These are phyloP conservation scores for Cynara cardunculus DNA, from an alignment of 129 eudicot genomes.

Conservation along the genomic window DNA sequence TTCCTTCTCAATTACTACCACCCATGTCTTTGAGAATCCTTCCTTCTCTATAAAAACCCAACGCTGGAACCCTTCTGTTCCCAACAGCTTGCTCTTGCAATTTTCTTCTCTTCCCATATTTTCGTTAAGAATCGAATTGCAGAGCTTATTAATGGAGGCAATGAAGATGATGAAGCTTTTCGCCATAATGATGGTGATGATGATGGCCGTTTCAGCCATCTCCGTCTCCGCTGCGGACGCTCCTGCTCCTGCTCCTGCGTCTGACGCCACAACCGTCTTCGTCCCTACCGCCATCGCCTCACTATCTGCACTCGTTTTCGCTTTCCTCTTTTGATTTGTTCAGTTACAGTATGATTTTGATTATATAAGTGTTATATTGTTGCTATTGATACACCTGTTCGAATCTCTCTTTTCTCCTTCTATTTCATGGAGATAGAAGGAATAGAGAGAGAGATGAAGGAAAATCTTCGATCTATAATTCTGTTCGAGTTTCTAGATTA, in stretches of 20 bases:
- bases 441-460: background rate
- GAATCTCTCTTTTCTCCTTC: background rate
- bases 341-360: background rate
- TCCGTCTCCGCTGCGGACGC: conserved; percentile 33
- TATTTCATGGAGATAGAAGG: background rate
- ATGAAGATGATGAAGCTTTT: conserved; percentile 26
- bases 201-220: conserved; percentile 21
- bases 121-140: background rate
- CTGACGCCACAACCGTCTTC: conserved; percentile 19
- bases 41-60: conserved; percentile 17
- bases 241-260: conserved; percentile 27
- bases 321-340: conserved; percentile 19
- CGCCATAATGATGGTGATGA: conserved; percentile 5
- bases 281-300: conserved; percentile 13
- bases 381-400: background rate
- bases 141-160: background rate
- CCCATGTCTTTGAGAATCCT: conserved; percentile 8
- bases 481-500: conserved; percentile 18
- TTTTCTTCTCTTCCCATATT: conserved; percentile 2
- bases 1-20: background rate
- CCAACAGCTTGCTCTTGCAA: conserved; percentile 6
- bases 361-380: background rate
- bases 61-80: background rate
- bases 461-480: conserved; percentile 14
- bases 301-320: conserved; percentile 20